Base-by-base conservation (phyloP, 257 asterid species). In the Primulina eburnea region DNA sequence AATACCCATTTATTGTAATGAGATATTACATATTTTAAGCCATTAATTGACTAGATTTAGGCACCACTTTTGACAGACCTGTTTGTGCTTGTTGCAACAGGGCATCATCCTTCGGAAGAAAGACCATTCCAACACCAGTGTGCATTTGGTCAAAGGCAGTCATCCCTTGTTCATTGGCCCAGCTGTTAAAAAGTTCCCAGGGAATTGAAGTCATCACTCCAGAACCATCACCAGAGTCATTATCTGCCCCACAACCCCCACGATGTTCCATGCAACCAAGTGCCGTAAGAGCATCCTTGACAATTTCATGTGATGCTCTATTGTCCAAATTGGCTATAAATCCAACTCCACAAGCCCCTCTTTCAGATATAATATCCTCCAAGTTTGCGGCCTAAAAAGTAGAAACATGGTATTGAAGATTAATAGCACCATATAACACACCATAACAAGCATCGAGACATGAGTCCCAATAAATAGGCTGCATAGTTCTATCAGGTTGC, bases 181-280 rank as follows among this genome's bases (percentile, higher is more conserved):
- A 94, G 11, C 75, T 82, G 79, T 94, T 79, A 73, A 94, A 85
- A 76, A 88, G 83, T 21, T 85, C 99, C 99, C 99, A 94, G 10
- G 99, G 99, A 64, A 94, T 94, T 61, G 96, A 86, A 60, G 97
- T 91, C 97, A 94, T 91, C 70, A 94, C 30, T 58, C 99, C 99
- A 47, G 99, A 85, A 74, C 99, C 99, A 86, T 94, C 99, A 70
- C 99, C 97, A 6, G 99, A 94, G 82, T 89, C 97, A 77, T 94
- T 94, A 83, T 94, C 99, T 58, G 97, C 97, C 72, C 97, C 99
- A 79, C 97, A 94, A 32, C 99, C 99, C 55, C 99, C 97, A 69
- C 99, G 97, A 82, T 94, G 99, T 70, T 94, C 99, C 99, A 94
- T 94, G 82, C 97, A 94, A 62, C 97, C 95, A 56, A 94, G 99